A percentile compares a stretch with the other conserved stretches of the same genome.
phyloP scores from a whole-genome alignment of 306 rosid genomes.

The Luffa aegyptiaca region DNA sequence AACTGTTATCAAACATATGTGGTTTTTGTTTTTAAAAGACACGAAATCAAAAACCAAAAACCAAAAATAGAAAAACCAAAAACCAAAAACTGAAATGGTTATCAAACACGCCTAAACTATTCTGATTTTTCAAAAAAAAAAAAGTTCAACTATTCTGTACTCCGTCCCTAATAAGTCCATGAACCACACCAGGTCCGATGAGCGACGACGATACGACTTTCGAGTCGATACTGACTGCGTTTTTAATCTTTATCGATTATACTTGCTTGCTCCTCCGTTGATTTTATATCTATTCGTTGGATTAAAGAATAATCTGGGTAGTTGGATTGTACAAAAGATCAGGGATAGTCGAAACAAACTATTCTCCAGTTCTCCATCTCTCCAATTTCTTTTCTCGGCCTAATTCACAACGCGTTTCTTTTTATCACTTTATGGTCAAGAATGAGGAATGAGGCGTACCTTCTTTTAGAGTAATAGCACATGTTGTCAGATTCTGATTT shows the following conservation, averaged over 20 bases:
- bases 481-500: constrained; percentile 26
- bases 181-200: background rate
- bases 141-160: too few species aligned
- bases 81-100: too few species aligned
- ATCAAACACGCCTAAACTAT: too few species aligned
- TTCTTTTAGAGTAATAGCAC: constrained; percentile 69
- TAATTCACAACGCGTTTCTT: background rate
- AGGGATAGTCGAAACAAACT: background rate
- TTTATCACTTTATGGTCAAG: background rate
- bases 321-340: background rate
- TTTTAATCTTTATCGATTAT: too few species aligned
- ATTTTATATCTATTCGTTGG: too few species aligned
- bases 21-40: too few species aligned
- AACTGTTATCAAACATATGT: too few species aligned
- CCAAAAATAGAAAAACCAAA: too few species aligned
- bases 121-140: too few species aligned
- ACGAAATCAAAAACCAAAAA: too few species aligned
- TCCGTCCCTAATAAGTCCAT: background rate
- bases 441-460: constrained; percentile 24
- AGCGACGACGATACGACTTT: background rate
- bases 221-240: background rate
- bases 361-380: background rate
- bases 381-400: background rate
- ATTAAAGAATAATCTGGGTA: too few species aligned
- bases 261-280: background rate